Base-by-base conservation (phyloP, 306 rosid genomes). In the Hippophae gyantsensis region DNA sequence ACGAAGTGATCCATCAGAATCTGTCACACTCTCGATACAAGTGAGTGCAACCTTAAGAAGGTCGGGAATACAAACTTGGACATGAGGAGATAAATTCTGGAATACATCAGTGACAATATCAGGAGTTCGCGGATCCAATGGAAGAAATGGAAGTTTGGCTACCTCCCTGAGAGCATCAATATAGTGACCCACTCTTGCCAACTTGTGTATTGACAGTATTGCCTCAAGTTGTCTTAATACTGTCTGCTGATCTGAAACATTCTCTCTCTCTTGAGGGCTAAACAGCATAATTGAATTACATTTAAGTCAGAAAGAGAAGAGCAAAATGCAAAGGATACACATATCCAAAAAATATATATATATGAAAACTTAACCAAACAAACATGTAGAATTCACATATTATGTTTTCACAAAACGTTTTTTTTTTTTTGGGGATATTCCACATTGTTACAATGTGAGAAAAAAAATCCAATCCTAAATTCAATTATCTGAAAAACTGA, bases 191-290 rank as follows among this genome's bases (percentile, higher is more conserved):
- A 69, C 61, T 84, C 84, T 92, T 58, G 95, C 82, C 74, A 83
- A 78, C 82, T 92, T 88, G 80, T 92, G 88, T 69, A 88, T 78
- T 44, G 94, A 85, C 64, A 85, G 72, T 72, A 92, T 72, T 49
- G 90, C 87, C 80, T 92, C 99, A 54, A 92, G 95, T 76, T 92
- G 97, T 76, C 97, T 81, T 74, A 92, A 79, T 67, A 88, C 93
- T 44, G 84, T 84, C 73, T 86, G 95, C 76, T 88, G 99, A 67
- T 74, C 94, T 64, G 79, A 71, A 71, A 92, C 94, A 65, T 69
- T 69, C 62, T 85, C 94, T 75, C 97, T 82, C 80, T 92, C 99
- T 72, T 76, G 95, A 72, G 78, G 77, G 74, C 99, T 92, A 88
- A 74, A 87, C 46, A 70, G 62, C 41, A 42, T 44, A 69, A 60